phyloP scores from a whole-genome alignment of 192 early-diverging fungal species.

The Coemansia sp. region DNA sequence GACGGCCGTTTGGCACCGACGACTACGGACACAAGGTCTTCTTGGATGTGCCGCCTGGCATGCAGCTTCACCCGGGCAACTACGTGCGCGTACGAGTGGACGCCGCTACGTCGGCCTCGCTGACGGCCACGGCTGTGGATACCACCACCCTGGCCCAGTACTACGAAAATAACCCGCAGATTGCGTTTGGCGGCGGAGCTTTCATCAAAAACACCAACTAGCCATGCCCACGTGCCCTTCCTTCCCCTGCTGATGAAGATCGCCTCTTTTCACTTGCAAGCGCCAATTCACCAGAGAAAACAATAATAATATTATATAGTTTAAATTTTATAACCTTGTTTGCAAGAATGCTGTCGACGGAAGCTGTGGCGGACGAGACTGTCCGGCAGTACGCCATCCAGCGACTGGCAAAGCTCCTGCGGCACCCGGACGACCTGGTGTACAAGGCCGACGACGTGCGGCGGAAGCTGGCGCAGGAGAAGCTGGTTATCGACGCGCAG shows the following conservation, averaged over 20 bases:
- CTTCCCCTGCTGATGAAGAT: neutral
- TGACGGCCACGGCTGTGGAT: conserved; percentile 24
- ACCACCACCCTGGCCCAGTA: conserved; percentile 29
- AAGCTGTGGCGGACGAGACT: conserved; percentile 34
- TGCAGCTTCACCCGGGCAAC: conserved; percentile 22
- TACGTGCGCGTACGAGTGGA: conserved; percentile 39
- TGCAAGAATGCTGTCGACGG: conserved; percentile 16
- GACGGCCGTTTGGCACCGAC: conserved; percentile 54
- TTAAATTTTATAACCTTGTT: neutral
- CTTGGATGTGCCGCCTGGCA: conserved; percentile 27
- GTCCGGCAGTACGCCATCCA: conserved; percentile 73
- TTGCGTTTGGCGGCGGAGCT: neutral
- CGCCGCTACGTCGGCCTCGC: conserved; percentile 39
- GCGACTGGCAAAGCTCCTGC: conserved; percentile 76
- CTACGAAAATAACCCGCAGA: conserved; percentile 24
- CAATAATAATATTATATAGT: too few species aligned
- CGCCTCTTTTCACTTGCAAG: neutral
- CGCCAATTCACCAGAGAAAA: too few species aligned
- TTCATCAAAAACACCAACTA: too few species aligned
- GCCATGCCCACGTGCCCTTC: too few species aligned
- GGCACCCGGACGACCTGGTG: conserved; percentile 90
- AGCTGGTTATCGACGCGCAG: conserved; percentile 90
- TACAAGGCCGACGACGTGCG: conserved; percentile 76
- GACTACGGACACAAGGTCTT: conserved; percentile 70
- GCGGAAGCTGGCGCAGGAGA: conserved; percentile 82